phyloP scores from a whole-genome alignment of 1,284 basidiomycete genomes.

The Cutaneotrichosporon sp. region DNA sequence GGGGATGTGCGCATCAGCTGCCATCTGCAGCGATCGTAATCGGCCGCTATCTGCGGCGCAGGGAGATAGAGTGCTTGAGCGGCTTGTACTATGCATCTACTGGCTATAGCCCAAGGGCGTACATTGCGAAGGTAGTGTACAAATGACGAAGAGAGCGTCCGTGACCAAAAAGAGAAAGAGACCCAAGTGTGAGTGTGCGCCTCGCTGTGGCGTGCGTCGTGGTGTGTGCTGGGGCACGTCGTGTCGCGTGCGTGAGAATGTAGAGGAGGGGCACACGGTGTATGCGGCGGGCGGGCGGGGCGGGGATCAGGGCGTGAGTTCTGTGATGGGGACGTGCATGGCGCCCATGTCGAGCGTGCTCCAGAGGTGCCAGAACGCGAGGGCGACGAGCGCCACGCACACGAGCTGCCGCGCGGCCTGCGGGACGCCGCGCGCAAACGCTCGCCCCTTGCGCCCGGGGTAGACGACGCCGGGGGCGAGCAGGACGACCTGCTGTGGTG shows the following conservation, averaged over 20 bases:
- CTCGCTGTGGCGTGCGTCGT: background rate
- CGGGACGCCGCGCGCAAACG: background rate
- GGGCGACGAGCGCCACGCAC: conserved; percentile 16
- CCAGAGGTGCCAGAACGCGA: conserved; percentile 24
- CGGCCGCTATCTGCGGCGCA: background rate
- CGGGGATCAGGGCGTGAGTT: background rate
- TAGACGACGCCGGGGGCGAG: conserved; percentile 27
- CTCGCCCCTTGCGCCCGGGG: conserved; percentile 14
- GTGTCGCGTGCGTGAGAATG: conserved; percentile 1
- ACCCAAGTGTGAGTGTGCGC: background rate
- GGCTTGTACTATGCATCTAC: conserved; percentile 10
- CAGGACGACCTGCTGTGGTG: conserved; percentile 33
- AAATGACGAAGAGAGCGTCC: background rate
- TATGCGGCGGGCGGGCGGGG: background rate
- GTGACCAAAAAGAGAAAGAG: background rate
- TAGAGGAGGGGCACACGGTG: background rate
- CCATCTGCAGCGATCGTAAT: background rate
- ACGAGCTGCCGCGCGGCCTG: conserved; percentile 11
- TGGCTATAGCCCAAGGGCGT: conserved; percentile 3
- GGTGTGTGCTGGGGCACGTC: too few relatives aligned
- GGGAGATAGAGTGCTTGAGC: background rate
- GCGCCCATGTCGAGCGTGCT: conserved; percentile 1
- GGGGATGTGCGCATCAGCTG: background rate
- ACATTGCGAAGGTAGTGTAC: background rate
- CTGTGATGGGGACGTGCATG: conserved; percentile 2